Evolutionary conservation across 176 grass and related monocot species (phyloP), one percentile per base, ranked within the genome.

Genomic region (Eleusine coracana): DNA sequence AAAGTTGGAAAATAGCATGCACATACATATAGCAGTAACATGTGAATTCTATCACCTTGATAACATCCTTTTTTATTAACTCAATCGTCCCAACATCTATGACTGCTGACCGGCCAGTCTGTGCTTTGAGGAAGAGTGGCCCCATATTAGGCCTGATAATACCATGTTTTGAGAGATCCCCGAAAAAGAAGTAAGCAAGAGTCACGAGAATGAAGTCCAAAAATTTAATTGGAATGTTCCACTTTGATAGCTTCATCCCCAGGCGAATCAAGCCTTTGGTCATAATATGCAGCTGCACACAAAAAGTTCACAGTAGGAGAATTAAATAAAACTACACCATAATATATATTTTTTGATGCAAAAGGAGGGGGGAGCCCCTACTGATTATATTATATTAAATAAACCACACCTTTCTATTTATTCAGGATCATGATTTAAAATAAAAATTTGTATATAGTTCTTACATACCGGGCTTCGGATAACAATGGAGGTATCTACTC

Each of bases 41-140:
- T 31, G 31, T 10, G 72, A 52, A 36, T n/a, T 0, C 7, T 38
- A 17, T 82, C 44, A 92, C 95, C 84, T 87, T 85, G 40, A 92
- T 92, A 80, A 75, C 60, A 12, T 75, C 66, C 18, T 82, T 72
- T 45, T 75, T 90, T 46, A 92, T 97, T 70, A 91, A 83, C 41
- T 31, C 8, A 7, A 64, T 3, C 6, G 95, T 94, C 51, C 95
- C 95, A 66, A 87, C 82, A 70, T 94, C 95, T 73, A 97, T 77
- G 7, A 91, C 78, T 10, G 90, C 28, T 20, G 95, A 94, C n/a
- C 42, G 77, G 0, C 92, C 92, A 1, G 84, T 92, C 12, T 40
- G 68, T n/a, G 44, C 71, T 84, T 97, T 92, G 11, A 87, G 86
- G 21, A 44, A 2, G 11, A 97, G 42, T 20, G 95, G 92, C 0